These are phyloP conservation scores for Hirsutella minnesotensis DNA, from an alignment of 2,329 filamentous ascomycete species.

Conservation along the genomic window DNA sequence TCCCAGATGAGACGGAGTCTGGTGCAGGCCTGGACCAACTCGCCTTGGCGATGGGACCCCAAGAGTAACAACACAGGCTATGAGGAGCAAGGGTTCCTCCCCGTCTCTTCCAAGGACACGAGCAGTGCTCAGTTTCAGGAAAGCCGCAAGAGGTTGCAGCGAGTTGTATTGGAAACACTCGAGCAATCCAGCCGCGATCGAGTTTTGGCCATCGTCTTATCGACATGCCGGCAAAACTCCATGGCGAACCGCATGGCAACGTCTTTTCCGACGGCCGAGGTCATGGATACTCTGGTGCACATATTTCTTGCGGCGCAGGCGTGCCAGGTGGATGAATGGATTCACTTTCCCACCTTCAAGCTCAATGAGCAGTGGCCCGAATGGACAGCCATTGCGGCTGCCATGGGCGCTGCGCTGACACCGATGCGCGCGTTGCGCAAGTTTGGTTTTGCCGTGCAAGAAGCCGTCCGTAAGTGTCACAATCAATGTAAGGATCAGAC, in stretches of 20 bases:
- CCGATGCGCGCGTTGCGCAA: constrained; percentile 46
- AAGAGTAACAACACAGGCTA: constrained; percentile 31
- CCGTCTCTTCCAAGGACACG: constrained; percentile 27
- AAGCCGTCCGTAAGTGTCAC: constrained; percentile 31
- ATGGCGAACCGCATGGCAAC: constrained; percentile 40
- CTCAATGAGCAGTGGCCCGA: constrained; percentile 44
- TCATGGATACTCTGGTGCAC: constrained; percentile 49
- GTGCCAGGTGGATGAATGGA: constrained; percentile 45
- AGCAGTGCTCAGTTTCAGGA: constrained; percentile 26
- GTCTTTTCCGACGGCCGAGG: constrained; percentile 49
- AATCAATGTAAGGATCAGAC: background rate
- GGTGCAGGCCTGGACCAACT: constrained; percentile 36
- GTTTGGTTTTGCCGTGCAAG: constrained; percentile 45
- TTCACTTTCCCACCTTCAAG: constrained; percentile 49
- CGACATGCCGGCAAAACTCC: constrained; percentile 39
- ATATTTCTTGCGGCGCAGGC: constrained; percentile 45
- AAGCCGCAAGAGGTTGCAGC: constrained; percentile 22
- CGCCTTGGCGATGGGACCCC: constrained; percentile 38
- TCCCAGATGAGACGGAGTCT: constrained; percentile 33
- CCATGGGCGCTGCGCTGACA: constrained; percentile 47
- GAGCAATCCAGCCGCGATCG: constrained; percentile 42
- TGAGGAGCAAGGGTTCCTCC: constrained; percentile 31
- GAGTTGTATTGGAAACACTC: constrained; percentile 30
- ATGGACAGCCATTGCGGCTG: constrained; percentile 46
- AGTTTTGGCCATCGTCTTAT: constrained; percentile 51